A percentile compares a stretch with the other conserved stretches of the same genome.
phyloP scores from a whole-genome alignment of 768 basidiomycete genomes.

The Tylopilus sp. region DNA sequence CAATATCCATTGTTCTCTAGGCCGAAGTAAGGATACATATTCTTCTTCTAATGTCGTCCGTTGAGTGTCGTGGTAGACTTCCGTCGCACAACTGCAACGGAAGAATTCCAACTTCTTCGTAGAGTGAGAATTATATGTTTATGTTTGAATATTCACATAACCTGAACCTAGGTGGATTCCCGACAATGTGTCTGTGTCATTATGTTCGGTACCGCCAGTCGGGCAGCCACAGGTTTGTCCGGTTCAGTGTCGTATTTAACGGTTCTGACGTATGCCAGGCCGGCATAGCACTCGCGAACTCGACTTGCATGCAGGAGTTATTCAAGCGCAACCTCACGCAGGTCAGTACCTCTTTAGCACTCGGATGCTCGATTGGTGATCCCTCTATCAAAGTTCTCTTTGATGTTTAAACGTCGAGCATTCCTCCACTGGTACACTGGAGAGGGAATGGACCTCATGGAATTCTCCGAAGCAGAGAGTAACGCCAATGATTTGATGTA shows the following conservation, averaged over 20 bases:
- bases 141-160: neutral
- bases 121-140: conserved; percentile 50
- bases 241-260: neutral
- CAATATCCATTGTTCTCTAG: conserved; percentile 29
- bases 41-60: conserved; percentile 4
- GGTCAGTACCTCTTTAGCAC: conserved; percentile 32
- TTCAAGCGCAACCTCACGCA: conserved; percentile 71
- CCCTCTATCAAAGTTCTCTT: conserved; percentile 49
- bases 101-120: conserved; percentile 77
- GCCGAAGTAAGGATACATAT: conserved; percentile 44
- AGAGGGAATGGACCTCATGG: conserved; percentile 84
- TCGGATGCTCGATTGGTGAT: neutral
- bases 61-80: conserved; percentile 42
- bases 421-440: conserved; percentile 91
- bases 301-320: conserved; percentile 81
- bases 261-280: conserved; percentile 39
- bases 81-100: conserved; percentile 69
- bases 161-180: conserved; percentile 70
- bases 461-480: conserved; percentile 87
- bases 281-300: conserved; percentile 70
- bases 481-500: conserved; percentile 79
- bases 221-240: conserved; percentile 63
- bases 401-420: conserved; percentile 82
- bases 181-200: conserved; percentile 81
- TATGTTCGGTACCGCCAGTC: conserved; percentile 81